phyloP scores from a whole-genome alignment of 805 yeast genomes.

The Saccharomyces kudriavzevii region DNA sequence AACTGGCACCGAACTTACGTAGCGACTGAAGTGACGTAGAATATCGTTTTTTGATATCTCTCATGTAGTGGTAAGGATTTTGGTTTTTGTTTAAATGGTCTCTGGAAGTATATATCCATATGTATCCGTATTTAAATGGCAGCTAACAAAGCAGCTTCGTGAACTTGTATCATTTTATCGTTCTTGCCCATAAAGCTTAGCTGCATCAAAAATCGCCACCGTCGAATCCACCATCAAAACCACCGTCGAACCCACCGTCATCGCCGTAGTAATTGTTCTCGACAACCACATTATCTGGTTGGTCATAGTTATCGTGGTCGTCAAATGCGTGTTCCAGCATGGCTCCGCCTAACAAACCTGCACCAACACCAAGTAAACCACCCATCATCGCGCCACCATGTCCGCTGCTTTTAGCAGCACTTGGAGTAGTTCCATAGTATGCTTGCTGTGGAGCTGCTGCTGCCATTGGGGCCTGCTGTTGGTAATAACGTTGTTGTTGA shows the following conservation, averaged over 20 bases:
- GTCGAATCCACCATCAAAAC: constrained; percentile 22
- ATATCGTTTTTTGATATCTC: background rate
- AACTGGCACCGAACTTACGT: background rate
- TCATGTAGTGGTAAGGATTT: background rate
- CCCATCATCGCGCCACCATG: constrained; percentile 30
- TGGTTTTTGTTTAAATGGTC: too few species aligned
- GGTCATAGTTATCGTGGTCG: constrained; percentile 16
- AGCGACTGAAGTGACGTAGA: background rate
- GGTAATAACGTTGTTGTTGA: constrained; percentile 15
- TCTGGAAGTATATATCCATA: background rate
- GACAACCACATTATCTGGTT: constrained; percentile 16
- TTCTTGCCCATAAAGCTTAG: background rate
- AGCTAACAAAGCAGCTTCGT: background rate
- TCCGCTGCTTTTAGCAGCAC: constrained; percentile 28
- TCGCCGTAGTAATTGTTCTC: constrained; percentile 35
- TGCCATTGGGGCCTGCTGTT: constrained; percentile 17
- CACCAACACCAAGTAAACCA: constrained; percentile 44
- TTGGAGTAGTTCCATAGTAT: constrained; percentile 4
- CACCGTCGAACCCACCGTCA: constrained; percentile 18
- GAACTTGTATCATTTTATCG: background rate
- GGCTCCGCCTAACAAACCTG: constrained; percentile 58
- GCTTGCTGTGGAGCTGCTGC: constrained; percentile 27
- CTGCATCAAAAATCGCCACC: constrained; percentile 13
- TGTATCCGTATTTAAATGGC: background rate
- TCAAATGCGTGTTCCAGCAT: constrained; percentile 39